These are phyloP conservation scores for Pythium grandisporangium DNA, from an alignment of 352 stramenopile genomes.

Conservation along the genomic window DNA sequence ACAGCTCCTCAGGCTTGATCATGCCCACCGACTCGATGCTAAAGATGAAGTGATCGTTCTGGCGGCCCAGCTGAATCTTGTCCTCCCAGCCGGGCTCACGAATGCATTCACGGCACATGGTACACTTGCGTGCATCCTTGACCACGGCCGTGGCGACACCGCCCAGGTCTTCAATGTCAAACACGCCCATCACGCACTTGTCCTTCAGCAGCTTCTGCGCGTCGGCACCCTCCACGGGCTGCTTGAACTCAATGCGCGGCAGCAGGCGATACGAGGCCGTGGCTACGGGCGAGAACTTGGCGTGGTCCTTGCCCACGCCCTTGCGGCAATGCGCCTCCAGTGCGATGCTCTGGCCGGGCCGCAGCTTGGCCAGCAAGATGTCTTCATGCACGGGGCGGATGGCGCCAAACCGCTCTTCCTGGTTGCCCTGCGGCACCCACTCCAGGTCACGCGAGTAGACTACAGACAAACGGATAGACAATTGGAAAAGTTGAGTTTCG, in stretches of 20 bases:
- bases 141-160: constrained; percentile 70
- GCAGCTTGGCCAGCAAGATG: constrained; percentile 95
- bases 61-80: constrained; percentile 85
- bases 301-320: constrained; percentile 95
- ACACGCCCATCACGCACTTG: constrained; percentile 72
- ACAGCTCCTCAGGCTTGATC: constrained; percentile 77
- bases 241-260: constrained; percentile 70
- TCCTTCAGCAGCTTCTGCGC: constrained; percentile 53
- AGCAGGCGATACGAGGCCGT: constrained; percentile 94
- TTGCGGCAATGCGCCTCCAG: constrained; percentile 93
- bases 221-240: constrained; percentile 51
- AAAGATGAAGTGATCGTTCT: constrained; percentile 97
- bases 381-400: constrained; percentile 90
- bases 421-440: constrained; percentile 95
- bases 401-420: constrained; percentile 84
- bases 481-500: constrained; percentile 9
- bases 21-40: constrained; percentile 80
- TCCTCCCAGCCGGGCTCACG: constrained; percentile 78
- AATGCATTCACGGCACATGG: constrained; percentile 97
- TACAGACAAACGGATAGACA: constrained; percentile 5
- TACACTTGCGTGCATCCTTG: constrained; percentile 84
- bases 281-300: constrained; percentile 96
- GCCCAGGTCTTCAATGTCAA: constrained; percentile 89
- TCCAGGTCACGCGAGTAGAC: constrained; percentile 94
- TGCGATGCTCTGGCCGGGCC: constrained; percentile 94